Conservation (phyloP, 768 basidiomycete species). For the Hydnomerulius pinastri region DNA sequence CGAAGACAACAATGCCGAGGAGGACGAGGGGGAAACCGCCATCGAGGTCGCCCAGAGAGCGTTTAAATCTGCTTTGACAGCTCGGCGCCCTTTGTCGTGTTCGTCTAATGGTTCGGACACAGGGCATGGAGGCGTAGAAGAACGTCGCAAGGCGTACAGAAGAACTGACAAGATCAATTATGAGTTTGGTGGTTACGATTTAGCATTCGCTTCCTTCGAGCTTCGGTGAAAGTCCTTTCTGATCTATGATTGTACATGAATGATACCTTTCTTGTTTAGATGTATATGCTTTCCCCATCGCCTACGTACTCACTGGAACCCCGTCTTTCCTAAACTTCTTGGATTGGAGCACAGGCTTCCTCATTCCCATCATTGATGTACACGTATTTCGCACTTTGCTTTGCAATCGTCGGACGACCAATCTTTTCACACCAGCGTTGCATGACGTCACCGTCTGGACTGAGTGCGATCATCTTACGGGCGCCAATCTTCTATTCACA, state of each 20-base stretch:
- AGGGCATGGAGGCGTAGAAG: slow-evolving; percentile 15
- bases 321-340: slow-evolving; percentile 12
- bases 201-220: slow-evolving; percentile 89
- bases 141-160: slow-evolving; percentile 51
- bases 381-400: slow-evolving; percentile 15
- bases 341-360: background rate
- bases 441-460: background rate
- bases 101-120: slow-evolving; percentile 21
- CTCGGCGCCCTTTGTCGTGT: slow-evolving; percentile 22
- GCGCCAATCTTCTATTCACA: slow-evolving; percentile 9
- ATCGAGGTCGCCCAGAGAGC: slow-evolving; percentile 74
- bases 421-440: background rate
- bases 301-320: slow-evolving; percentile 17
- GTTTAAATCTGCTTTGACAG: slow-evolving; percentile 65
- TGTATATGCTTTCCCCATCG: slow-evolving; percentile 11
- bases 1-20: slow-evolving; percentile 42
- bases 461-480: background rate
- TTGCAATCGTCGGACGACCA: slow-evolving; percentile 18
- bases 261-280: slow-evolving; percentile 25
- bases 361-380: slow-evolving; percentile 14
- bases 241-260: slow-evolving; percentile 13
- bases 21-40: slow-evolving; percentile 52
- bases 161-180: slow-evolving; percentile 98
- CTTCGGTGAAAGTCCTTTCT: slow-evolving; percentile 33
- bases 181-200: slow-evolving; percentile 90